phyloP scores from a whole-genome alignment of 805 yeast genomes.

The Cyberlindnera maclurae region DNA sequence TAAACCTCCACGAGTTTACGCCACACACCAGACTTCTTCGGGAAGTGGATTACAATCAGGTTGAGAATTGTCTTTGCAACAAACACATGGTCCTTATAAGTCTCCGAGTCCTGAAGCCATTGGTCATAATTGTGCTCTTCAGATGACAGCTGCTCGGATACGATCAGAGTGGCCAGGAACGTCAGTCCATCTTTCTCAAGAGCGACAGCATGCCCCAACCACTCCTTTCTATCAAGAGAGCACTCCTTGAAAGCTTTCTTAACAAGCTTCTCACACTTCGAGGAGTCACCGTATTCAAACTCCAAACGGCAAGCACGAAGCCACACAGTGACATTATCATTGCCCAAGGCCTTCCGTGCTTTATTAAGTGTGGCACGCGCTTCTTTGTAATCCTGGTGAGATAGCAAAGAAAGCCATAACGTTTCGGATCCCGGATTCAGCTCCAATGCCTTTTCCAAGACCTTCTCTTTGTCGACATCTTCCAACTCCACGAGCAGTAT shows the following conservation, averaged over 20 bases:
- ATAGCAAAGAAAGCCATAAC: slow-evolving; percentile 57
- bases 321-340: slow-evolving; percentile 50
- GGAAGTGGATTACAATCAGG: slow-evolving; percentile 38
- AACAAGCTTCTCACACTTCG: slow-evolving; percentile 40
- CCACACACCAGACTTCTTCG: slow-evolving; percentile 45
- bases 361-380: slow-evolving; percentile 49
- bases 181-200: slow-evolving; percentile 43
- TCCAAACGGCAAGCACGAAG: slow-evolving; percentile 63
- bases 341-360: slow-evolving; percentile 51
- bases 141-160: slow-evolving; percentile 32
- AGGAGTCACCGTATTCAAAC: slow-evolving; percentile 39
- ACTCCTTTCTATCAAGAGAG: slow-evolving; percentile 30
- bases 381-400: slow-evolving; percentile 34
- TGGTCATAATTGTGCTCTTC: slow-evolving; percentile 23
- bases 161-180: slow-evolving; percentile 47
- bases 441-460: slow-evolving; percentile 60
- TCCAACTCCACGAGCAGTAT: slow-evolving; percentile 54
- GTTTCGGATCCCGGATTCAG: slow-evolving; percentile 57
- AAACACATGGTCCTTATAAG: slow-evolving; percentile 16
- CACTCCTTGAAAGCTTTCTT: slow-evolving; percentile 41
- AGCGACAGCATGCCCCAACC: slow-evolving; percentile 50
- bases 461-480: slow-evolving; percentile 39
- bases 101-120: slow-evolving; percentile 22
- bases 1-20: slow-evolving; percentile 33
- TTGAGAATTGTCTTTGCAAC: slow-evolving; percentile 36